These are phyloP conservation scores for Westerdykella sp. DNA, from an alignment of 2,329 filamentous ascomycete genomes.

Conservation along the genomic window DNA sequence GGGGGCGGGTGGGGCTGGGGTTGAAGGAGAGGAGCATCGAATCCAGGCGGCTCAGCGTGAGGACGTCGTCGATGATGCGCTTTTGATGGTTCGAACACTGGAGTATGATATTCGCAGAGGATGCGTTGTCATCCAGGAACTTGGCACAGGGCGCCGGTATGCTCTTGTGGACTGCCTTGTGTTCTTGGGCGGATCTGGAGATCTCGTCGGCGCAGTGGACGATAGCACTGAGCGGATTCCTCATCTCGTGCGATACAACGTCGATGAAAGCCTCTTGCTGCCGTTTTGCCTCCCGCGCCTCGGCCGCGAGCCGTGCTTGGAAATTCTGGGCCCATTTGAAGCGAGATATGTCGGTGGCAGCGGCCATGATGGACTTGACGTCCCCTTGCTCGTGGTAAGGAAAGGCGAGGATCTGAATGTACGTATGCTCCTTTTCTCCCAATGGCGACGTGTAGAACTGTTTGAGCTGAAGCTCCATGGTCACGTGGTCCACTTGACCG, in stretches of 20 bases:
- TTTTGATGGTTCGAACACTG: slow-evolving; percentile 45
- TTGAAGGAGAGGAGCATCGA: slow-evolving; percentile 41
- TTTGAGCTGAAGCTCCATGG: slow-evolving; percentile 25
- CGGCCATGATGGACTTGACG: slow-evolving; percentile 33
- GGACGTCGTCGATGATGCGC: slow-evolving; percentile 44
- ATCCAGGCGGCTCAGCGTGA: slow-evolving; percentile 43
- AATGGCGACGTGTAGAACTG: slow-evolving; percentile 25
- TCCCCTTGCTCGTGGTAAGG: slow-evolving; percentile 28
- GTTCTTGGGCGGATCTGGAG: slow-evolving; percentile 30
- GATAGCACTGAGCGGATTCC: slow-evolving; percentile 42
- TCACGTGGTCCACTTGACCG: slow-evolving; percentile 19
- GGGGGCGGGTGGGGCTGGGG: slow-evolving; percentile 35
- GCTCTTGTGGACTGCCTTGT: slow-evolving; percentile 4
- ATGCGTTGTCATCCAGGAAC: slow-evolving; percentile 24
- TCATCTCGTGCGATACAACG: slow-evolving; percentile 41
- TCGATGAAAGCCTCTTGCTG: slow-evolving; percentile 39
- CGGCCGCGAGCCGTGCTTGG: slow-evolving; percentile 32
- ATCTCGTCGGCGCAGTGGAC: slow-evolving; percentile 43
- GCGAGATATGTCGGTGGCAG: slow-evolving; percentile 35
- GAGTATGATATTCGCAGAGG: slow-evolving; percentile 40
- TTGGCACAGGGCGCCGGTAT: slow-evolving; percentile 2
- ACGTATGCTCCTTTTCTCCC: slow-evolving; percentile 26
- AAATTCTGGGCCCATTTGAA: slow-evolving; percentile 37
- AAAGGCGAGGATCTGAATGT: slow-evolving; percentile 31
- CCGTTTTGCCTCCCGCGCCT: slow-evolving; percentile 36